phyloP scores from a whole-genome alignment of 2,329 filamentous ascomycete genomes.

The Aspergillus ustus region DNA sequence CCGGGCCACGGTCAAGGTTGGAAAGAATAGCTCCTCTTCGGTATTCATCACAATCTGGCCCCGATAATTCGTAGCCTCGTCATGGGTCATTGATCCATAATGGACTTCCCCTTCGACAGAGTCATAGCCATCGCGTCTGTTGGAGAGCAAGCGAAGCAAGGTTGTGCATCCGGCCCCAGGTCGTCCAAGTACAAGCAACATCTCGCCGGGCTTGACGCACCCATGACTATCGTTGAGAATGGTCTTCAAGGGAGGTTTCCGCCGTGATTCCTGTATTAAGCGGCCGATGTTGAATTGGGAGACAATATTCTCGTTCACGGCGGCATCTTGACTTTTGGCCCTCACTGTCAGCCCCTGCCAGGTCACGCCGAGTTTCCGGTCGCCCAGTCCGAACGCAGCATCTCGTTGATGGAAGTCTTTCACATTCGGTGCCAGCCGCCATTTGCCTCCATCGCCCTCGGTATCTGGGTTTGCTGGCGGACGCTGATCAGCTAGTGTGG shows the following conservation, averaged over 20 bases:
- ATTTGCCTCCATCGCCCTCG: too few relatives aligned
- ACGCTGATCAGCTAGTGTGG: too few relatives aligned
- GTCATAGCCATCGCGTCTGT: conserved; percentile 63
- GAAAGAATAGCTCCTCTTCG: conserved; percentile 58
- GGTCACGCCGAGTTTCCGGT: too few relatives aligned
- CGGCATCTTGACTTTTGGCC: too few relatives aligned
- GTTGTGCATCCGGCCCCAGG: conserved; percentile 73
- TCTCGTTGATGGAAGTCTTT: too few relatives aligned
- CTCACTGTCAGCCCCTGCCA: too few relatives aligned
- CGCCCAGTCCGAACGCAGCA: too few relatives aligned
- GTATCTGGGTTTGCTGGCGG: too few relatives aligned
- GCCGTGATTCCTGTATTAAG: too few relatives aligned
- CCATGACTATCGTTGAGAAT: conserved; percentile 68
- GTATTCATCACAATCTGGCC: conserved; percentile 63
- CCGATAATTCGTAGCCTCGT: conserved; percentile 53
- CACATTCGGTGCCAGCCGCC: too few relatives aligned
- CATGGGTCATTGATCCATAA: conserved; percentile 53
- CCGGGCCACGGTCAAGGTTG: conserved; percentile 54
- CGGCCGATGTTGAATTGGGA: too few relatives aligned
- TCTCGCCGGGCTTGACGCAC: conserved; percentile 73
- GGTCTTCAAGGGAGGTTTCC: background rate
- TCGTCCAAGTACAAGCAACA: conserved; percentile 70
- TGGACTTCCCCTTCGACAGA: conserved; percentile 62
- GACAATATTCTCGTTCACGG: too few relatives aligned
- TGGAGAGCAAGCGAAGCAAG: conserved; percentile 69